Percentiles rank a stretch among this genome's conserved stretches.
phyloP scores from a whole-genome alignment of 192 early-diverging fungal genomes.

The Coemansia biformis region DNA sequence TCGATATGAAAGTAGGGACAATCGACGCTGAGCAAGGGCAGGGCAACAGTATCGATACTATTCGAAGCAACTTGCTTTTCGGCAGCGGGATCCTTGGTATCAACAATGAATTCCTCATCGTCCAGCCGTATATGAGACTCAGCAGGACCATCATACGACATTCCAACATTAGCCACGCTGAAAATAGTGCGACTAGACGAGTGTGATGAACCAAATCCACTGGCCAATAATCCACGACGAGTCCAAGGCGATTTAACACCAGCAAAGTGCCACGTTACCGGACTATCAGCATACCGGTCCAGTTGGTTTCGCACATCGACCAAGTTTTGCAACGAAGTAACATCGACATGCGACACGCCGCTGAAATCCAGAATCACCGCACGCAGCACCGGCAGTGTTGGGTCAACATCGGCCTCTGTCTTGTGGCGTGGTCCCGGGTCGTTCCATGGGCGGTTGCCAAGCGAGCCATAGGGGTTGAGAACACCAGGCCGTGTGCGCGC shows the following conservation, averaged over 20 bases:
- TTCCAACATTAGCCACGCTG: slow-evolving; percentile 41
- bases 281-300: slow-evolving; percentile 48
- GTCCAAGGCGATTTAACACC: slow-evolving; percentile 41
- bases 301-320: slow-evolving; percentile 60
- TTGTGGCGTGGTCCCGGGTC: slow-evolving; percentile 51
- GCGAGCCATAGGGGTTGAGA: slow-evolving; percentile 39
- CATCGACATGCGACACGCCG: slow-evolving; percentile 72
- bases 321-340: slow-evolving; percentile 72
- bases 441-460: slow-evolving; percentile 57
- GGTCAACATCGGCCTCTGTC: slow-evolving; percentile 38
- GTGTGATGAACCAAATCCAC: slow-evolving; percentile 38
- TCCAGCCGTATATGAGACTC: not conserved
- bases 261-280: slow-evolving; percentile 56
- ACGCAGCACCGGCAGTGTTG: slow-evolving; percentile 50
- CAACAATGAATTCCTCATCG: too few species aligned
- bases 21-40: slow-evolving; percentile 39
- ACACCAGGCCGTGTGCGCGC: slow-evolving; percentile 46
- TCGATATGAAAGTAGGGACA: slow-evolving; percentile 47
- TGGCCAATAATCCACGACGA: slow-evolving; percentile 33
- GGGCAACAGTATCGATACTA: slow-evolving; percentile 27
- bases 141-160: slow-evolving; percentile 6
- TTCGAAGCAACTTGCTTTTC: not conserved
- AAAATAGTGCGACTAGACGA: slow-evolving; percentile 23
- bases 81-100: slow-evolving; percentile 3
- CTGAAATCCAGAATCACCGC: slow-evolving; percentile 80